These are phyloP conservation scores for Cercospora brassicicola DNA, from an alignment of 2,329 filamentous ascomycete genomes.

Conservation along the genomic window DNA sequence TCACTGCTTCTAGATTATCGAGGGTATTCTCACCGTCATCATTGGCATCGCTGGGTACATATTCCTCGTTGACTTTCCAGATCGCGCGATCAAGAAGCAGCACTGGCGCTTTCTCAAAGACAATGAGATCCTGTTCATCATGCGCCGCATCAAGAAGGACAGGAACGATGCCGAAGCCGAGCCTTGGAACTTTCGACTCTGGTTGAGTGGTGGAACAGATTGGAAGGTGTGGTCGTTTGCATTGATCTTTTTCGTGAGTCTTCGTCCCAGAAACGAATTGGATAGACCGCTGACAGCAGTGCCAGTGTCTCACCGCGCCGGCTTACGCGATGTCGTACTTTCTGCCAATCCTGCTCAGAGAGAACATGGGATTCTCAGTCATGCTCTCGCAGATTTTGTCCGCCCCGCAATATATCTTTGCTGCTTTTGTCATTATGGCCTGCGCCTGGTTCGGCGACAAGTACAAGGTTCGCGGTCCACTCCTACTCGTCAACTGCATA, in stretches of 20 bases:
- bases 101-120: conserved; percentile 14
- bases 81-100: conserved; percentile 12
- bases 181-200: conserved; percentile 8
- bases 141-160: conserved; percentile 12
- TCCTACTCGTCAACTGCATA: conserved; percentile 70
- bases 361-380: conserved; percentile 64
- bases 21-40: conserved; percentile 64
- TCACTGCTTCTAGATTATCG: conserved; percentile 60
- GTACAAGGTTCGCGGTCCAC: conserved; percentile 63
- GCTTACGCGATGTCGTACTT: conserved; percentile 76
- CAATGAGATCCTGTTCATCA: conserved; percentile 19
- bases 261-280: not conserved
- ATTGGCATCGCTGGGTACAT: conserved; percentile 59
- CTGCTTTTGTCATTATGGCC: conserved; percentile 62
- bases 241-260: not conserved
- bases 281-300: conserved; percentile 35
- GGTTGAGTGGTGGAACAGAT: conserved; percentile 4
- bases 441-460: conserved; percentile 66
- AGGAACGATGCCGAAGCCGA: conserved; percentile 11
- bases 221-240: conserved; percentile 7
- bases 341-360: conserved; percentile 68
- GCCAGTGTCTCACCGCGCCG: conserved; percentile 49
- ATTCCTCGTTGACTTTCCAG: conserved; percentile 66
- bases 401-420: conserved; percentile 67
- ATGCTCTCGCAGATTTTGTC: conserved; percentile 68